Percentiles rank a stretch among this genome's conserved stretches.
These are phyloP conservation scores for Ophiostoma perfectum DNA, from an alignment of 2,329 filamentous ascomycete genomes.

Conservation along the genomic window DNA sequence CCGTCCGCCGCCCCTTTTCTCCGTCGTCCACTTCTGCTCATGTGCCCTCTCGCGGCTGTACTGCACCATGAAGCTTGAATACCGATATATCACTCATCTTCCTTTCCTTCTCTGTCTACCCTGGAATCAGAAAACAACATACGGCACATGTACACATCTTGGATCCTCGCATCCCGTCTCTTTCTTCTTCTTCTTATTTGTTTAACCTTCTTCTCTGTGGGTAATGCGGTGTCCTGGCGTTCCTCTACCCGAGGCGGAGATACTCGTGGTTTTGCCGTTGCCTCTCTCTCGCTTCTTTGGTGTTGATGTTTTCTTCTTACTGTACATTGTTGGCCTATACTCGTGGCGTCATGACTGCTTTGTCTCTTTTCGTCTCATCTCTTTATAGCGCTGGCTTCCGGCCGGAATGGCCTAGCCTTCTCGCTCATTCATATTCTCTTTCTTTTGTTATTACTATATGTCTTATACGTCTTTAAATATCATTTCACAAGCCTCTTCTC, in stretches of 20 bases:
- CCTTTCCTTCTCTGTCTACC: too few relatives aligned
- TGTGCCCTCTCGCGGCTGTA: too few relatives aligned
- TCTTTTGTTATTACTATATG: constrained; percentile 12
- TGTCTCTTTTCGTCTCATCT: neutral
- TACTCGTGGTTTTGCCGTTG: neutral
- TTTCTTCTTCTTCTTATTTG: neutral
- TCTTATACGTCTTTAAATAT: constrained; percentile 1
- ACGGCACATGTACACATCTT: neutral
- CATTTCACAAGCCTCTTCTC: neutral
- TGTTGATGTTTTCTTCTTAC: neutral
- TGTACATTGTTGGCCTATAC: neutral
- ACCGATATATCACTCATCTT: too few relatives aligned
- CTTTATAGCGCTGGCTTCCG: neutral
- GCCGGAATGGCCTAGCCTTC: neutral
- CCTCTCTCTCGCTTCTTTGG: neutral
- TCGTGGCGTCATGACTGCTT: constrained; percentile 7
- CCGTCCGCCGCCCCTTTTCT: neutral
- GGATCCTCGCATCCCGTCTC: neutral
- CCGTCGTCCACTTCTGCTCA: neutral
- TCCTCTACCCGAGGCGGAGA: too few relatives aligned
- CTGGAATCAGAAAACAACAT: neutral
- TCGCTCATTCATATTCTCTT: constrained; percentile 1
- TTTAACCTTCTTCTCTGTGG: neutral
- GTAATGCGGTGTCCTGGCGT: constrained; percentile 6
- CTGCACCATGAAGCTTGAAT: too few relatives aligned